Evolutionary conservation across 345 rosid genomes (phyloP).

Genomic region (Adansonia digitata): DNA sequence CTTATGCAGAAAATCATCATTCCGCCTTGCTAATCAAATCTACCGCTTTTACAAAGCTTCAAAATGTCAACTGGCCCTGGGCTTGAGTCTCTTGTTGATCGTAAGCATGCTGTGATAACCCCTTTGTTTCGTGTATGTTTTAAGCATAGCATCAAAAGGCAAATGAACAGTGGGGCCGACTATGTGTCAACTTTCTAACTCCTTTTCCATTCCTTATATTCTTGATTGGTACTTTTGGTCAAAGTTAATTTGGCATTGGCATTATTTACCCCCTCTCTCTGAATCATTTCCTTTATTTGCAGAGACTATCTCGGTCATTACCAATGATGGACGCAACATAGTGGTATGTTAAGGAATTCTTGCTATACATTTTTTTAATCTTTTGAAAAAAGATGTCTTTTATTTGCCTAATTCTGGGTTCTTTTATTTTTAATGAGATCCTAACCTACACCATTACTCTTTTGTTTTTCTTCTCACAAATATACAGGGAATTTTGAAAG

Average conservation of each 20-base stretch:
- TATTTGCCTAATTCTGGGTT: not conserved
- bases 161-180: not conserved
- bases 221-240: not conserved
- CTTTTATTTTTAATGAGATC: not conserved
- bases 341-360: slow-evolving; percentile 44
- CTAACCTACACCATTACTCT: not conserved
- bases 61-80: slow-evolving; percentile 66
- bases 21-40: not conserved
- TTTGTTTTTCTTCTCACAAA: not conserved
- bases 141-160: not conserved
- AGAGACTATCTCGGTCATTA: slow-evolving; percentile 74
- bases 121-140: not conserved
- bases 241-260: not conserved
- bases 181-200: not conserved
- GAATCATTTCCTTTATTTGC: slow-evolving; percentile 19
- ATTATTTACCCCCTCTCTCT: not conserved
- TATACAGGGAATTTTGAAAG: slow-evolving; percentile 65
- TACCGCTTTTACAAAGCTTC: not conserved
- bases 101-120: slow-evolving; percentile 25
- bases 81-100: slow-evolving; percentile 81
- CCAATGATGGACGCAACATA: slow-evolving; percentile 91
- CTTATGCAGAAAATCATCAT: not conserved
- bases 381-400: not conserved
- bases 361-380: not conserved
- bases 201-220: no score